Percentiles rank a stretch among this genome's conserved stretches.
Evolutionary conservation across 192 early-diverging fungal species (phyloP).

Genomic region (Entomortierella parvispora): DNA sequence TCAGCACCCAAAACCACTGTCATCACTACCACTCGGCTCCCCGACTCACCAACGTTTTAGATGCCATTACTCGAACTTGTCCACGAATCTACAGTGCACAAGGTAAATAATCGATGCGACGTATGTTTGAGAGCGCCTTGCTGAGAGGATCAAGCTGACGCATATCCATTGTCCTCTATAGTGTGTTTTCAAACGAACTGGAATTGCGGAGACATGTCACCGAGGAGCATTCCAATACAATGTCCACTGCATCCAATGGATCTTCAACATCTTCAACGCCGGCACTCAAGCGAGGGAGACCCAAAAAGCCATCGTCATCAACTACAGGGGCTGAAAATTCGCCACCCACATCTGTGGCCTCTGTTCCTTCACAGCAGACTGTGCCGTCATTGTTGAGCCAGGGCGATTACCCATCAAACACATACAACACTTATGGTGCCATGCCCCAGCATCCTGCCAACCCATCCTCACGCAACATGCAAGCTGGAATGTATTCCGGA

Average conservation of each 20-base stretch:
- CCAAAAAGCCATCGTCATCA: slow-evolving; percentile 10
- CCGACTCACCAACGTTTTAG: neutral
- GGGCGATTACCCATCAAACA: neutral
- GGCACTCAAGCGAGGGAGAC: slow-evolving; percentile 8
- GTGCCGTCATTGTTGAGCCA: neutral
- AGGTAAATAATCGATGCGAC: slow-evolving; percentile 2
- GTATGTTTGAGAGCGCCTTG: neutral
- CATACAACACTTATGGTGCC: slow-evolving; percentile 3
- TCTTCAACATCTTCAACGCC: too few species aligned
- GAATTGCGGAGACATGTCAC: slow-evolving; percentile 12
- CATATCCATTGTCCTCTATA: neutral
- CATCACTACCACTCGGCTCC: neutral
- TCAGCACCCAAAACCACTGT: slow-evolving; percentile 1
- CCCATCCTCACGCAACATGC: neutral
- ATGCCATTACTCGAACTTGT: slow-evolving; percentile 20
- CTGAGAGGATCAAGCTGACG: too few species aligned
- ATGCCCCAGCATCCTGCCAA: slow-evolving; percentile 4
- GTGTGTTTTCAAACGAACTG: slow-evolving; percentile 6
- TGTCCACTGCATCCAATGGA: neutral
- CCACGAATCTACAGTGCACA: slow-evolving; percentile 5
- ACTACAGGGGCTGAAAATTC: neutral
- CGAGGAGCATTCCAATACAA: neutral
- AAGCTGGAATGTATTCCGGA: slow-evolving; percentile 10
- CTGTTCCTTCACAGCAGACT: neutral
- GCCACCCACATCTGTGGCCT: slow-evolving; percentile 5